A percentile compares a stretch with the other conserved stretches of the same genome.
Evolutionary conservation across 2,329 filamentous ascomycete genomes (phyloP).

Genomic region (Coccinonectria pachysandricola): DNA sequence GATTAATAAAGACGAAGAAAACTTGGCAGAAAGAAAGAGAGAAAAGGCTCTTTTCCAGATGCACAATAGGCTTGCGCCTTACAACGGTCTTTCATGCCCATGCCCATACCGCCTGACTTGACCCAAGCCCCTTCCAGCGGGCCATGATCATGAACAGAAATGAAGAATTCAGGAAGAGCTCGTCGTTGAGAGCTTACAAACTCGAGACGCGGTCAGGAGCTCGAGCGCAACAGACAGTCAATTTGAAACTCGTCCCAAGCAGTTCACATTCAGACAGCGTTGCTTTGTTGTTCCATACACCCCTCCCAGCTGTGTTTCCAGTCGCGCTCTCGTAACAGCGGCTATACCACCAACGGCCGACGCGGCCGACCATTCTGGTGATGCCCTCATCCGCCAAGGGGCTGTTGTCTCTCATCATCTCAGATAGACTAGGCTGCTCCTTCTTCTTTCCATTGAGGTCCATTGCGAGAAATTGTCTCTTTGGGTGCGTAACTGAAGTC

Average conservation of each 20-base stretch:
- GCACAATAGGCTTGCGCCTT: too few species aligned
- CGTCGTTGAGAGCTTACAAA: too few species aligned
- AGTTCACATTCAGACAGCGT: slow-evolving; percentile 78
- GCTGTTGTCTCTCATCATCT: slow-evolving; percentile 64
- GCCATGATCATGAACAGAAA: too few species aligned
- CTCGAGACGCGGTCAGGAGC: slow-evolving; percentile 54
- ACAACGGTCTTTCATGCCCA: too few species aligned
- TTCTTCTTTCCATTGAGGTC: slow-evolving; percentile 19
- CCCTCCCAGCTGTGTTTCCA: slow-evolving; percentile 31
- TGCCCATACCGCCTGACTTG: too few species aligned
- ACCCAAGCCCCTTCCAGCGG: too few species aligned
- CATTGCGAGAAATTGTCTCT: slow-evolving; percentile 9
- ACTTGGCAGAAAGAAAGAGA: too few species aligned
- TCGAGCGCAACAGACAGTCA: slow-evolving; percentile 85
- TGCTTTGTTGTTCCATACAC: slow-evolving; percentile 70
- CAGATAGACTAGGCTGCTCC: slow-evolving; percentile 49
- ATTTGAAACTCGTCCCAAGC: slow-evolving; percentile 75
- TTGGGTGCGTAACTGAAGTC: slow-evolving; percentile 32
- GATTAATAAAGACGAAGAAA: too few species aligned
- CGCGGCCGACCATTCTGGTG: slow-evolving; percentile 81
- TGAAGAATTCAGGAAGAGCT: slow-evolving; percentile 6
- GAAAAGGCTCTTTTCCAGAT: too few species aligned
- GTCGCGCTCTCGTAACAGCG: slow-evolving; percentile 75
- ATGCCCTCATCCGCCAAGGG: slow-evolving; percentile 71
- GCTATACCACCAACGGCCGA: slow-evolving; percentile 94